Percentiles rank a stretch among this genome's conserved stretches.
phyloP scores from a whole-genome alignment of 108 stramenopile species.

The Nannochloropsis salina region DNA sequence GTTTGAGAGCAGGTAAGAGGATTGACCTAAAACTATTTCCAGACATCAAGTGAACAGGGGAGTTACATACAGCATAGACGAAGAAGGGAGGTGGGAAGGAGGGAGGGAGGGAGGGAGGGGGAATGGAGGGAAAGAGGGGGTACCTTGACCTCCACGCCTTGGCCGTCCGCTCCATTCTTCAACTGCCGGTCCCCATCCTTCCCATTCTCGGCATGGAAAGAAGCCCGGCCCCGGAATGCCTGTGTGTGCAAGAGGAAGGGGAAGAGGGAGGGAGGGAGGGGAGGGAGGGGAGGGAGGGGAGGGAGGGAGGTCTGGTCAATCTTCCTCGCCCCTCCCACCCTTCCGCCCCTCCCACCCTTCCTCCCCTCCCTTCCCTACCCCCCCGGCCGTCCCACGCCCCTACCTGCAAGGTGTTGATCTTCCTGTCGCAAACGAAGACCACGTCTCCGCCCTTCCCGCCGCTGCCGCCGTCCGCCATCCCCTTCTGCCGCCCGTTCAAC shows the following conservation, averaged over 20 bases:
- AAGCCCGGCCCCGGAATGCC: background rate
- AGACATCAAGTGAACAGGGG: too few relatives aligned
- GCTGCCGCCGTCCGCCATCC: constrained; percentile 34
- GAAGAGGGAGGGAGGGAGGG: background rate
- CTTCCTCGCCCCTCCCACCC: background rate
- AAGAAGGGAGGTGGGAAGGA: too few relatives aligned
- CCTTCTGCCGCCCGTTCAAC: constrained; percentile 29
- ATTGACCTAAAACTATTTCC: too few relatives aligned
- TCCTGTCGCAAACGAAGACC: constrained; percentile 16
- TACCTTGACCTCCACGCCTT: background rate
- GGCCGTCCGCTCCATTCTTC: background rate
- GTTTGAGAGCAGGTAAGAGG: too few relatives aligned
- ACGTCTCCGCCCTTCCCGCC: constrained; percentile 39
- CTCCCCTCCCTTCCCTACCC: background rate
- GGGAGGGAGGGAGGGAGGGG: background rate
- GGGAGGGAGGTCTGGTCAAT: background rate
- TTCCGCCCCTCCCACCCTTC: background rate
- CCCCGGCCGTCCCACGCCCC: background rate
- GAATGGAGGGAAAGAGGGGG: too few relatives aligned
- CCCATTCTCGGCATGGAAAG: background rate
- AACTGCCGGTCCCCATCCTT: background rate
- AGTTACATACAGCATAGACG: too few relatives aligned
- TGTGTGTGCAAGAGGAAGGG: background rate
- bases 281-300: background rate
- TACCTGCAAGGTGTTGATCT: background rate